These are phyloP conservation scores for Solanum raphanifolium DNA, from an alignment of 257 asterid genomes.

Conservation along the genomic window DNA sequence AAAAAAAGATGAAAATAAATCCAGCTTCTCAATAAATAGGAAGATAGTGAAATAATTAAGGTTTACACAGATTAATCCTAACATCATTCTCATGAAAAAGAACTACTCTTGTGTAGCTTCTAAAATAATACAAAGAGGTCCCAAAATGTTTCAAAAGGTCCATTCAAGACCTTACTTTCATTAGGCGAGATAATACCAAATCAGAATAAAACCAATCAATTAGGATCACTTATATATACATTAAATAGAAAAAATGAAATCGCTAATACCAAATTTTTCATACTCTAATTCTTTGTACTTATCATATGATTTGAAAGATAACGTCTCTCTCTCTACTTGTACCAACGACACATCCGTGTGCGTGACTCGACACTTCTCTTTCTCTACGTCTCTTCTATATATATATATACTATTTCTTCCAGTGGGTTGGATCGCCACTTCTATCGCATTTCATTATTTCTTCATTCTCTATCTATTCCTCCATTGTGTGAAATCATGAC, in stretches of 20 bases:
- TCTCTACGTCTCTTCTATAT: background rate
- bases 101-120: too few relatives aligned
- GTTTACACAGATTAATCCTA: too few relatives aligned
- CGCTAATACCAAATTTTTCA: too few relatives aligned
- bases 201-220: background rate
- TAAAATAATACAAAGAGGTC: background rate
- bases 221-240: too few relatives aligned
- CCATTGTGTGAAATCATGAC: constrained; percentile 23
- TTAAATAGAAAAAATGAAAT: too few relatives aligned
- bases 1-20: too few relatives aligned
- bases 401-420: background rate
- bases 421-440: background rate
- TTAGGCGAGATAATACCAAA: too few relatives aligned
- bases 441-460: background rate
- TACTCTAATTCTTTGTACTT: background rate
- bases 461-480: background rate
- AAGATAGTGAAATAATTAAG: too few relatives aligned
- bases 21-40: too few relatives aligned
- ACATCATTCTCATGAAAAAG: too few relatives aligned
- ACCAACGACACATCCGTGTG: background rate
- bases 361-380: background rate
- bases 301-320: background rate
- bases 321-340: background rate
- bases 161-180: too few relatives aligned
- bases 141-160: background rate